Percentiles rank a stretch among this genome's conserved stretches.
phyloP scores from a whole-genome alignment of 306 rosid genomes.

The Oemleria cerasiformis region DNA sequence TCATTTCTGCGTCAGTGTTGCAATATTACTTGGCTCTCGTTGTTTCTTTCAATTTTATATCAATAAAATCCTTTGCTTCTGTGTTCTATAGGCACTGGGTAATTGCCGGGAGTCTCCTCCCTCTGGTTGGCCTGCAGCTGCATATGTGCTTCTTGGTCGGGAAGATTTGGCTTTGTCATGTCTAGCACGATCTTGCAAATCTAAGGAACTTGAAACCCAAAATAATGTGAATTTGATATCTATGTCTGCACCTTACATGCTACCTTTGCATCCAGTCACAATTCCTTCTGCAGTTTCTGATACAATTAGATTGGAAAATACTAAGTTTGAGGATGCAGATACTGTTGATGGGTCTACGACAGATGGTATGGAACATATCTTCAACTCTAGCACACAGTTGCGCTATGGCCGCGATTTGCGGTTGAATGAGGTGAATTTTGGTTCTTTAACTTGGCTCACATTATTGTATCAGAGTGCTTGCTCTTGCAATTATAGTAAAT shows the following conservation, averaged over 20 bases:
- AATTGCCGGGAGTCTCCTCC: conserved; percentile 98
- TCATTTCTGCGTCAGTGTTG: background rate
- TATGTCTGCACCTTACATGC: conserved; percentile 95
- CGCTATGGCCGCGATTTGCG: conserved; percentile 94
- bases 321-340: conserved; percentile 90
- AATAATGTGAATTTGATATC: conserved; percentile 86
- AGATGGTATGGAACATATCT: conserved; percentile 98
- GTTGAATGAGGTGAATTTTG: conserved; percentile 78
- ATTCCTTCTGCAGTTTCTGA: conserved; percentile 89
- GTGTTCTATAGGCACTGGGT: conserved; percentile 75
- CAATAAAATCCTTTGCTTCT: conserved; percentile 23
- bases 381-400: conserved; percentile 95
- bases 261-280: conserved; percentile 89
- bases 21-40: conserved; percentile 5
- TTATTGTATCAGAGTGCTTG: background rate
- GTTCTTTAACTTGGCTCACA: conserved; percentile 7
- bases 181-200: conserved; percentile 62
- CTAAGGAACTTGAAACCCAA: conserved; percentile 74
- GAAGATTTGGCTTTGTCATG: conserved; percentile 97
- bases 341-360: conserved; percentile 82
- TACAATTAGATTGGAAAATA: conserved; percentile 72
- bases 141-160: conserved; percentile 91
- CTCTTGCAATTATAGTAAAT: background rate
- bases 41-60: conserved; percentile 15
- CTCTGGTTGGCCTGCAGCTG: conserved; percentile 92